Evolutionary conservation across 176 grass and related monocot species (phyloP).

Genomic region (Carex cristatella): DNA sequence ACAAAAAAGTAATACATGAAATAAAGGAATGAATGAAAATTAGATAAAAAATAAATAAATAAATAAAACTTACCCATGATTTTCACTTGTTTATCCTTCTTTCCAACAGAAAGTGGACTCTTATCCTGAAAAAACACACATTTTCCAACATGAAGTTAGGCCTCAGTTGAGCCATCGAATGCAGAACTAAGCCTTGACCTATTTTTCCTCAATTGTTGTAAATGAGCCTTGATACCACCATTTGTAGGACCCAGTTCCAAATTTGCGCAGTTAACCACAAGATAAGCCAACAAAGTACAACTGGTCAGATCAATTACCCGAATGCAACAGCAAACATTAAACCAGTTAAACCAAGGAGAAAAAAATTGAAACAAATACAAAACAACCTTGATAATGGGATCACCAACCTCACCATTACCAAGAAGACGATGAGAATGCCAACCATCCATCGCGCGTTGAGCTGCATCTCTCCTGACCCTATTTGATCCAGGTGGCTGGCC

Average conservation of each 20-base stretch:
- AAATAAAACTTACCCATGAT: conserved; percentile 41
- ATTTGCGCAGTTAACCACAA: not conserved
- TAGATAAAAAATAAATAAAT: conserved; percentile 12
- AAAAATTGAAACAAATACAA: not conserved
- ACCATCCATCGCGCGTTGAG: conserved; percentile 81
- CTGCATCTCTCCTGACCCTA: conserved; percentile 87
- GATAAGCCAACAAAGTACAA: not conserved
- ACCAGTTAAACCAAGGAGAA: not conserved
- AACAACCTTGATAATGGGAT: conserved; percentile 62
- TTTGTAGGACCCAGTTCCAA: not conserved
- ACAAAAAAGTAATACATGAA: conserved; percentile 27
- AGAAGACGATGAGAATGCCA: conserved; percentile 79
- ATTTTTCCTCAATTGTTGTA: not conserved
- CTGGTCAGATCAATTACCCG: not conserved
- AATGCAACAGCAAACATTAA: not conserved
- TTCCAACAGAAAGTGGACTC: conserved; percentile 42
- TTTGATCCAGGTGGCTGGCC: conserved; percentile 60
- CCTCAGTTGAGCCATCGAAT: not conserved
- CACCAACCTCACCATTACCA: conserved; percentile 61
- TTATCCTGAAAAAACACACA: conserved; percentile 54
- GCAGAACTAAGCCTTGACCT: not conserved
- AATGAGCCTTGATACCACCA: not conserved
- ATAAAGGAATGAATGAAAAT: not conserved
- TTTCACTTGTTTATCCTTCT: conserved; percentile 67
- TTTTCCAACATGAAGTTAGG: conserved; percentile 25